These are phyloP conservation scores for Trichocomaceae sp. DNA, from an alignment of 2,329 filamentous ascomycete genomes.

Conservation along the genomic window DNA sequence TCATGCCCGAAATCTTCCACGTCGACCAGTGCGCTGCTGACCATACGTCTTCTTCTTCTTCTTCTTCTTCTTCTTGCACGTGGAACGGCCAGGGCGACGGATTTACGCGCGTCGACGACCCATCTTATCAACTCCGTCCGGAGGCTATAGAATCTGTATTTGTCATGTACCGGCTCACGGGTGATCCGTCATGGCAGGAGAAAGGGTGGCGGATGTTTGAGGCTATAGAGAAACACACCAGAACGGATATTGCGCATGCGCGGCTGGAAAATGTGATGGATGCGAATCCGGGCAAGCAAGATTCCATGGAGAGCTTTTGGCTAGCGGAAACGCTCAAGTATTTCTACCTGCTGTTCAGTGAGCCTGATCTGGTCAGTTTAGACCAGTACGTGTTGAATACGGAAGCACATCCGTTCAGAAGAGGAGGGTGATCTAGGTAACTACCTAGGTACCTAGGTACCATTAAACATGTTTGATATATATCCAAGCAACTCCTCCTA, in stretches of 20 bases:
- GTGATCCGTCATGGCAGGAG: slow-evolving; percentile 66
- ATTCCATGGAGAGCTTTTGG: slow-evolving; percentile 87
- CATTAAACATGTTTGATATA: background rate
- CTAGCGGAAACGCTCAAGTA: slow-evolving; percentile 87
- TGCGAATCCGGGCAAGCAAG: slow-evolving; percentile 34
- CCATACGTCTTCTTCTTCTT: too few species aligned
- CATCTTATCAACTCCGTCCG: slow-evolving; percentile 46
- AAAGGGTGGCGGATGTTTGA: slow-evolving; percentile 83
- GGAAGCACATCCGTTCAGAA: slow-evolving; percentile 47
- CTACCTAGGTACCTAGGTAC: too few species aligned
- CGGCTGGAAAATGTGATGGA: slow-evolving; percentile 30
- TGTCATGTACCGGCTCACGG: slow-evolving; percentile 86
- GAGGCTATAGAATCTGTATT: slow-evolving; percentile 86
- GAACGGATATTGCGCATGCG: slow-evolving; percentile 60
- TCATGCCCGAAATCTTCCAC: slow-evolving; percentile 49
- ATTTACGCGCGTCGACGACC: slow-evolving; percentile 1
- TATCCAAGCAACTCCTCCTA: too few species aligned
- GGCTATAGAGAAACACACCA: slow-evolving; percentile 60
- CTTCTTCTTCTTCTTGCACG: slow-evolving; percentile 34
- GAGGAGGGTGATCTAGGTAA: background rate
- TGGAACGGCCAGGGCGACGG: slow-evolving; percentile 25
- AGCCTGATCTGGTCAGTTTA: slow-evolving; percentile 57
- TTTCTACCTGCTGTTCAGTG: slow-evolving; percentile 74
- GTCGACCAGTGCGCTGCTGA: slow-evolving; percentile 37
- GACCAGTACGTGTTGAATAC: slow-evolving; percentile 62